Percentiles rank a stretch among this genome's conserved stretches.
Conservation (phyloP, 208 protist species). For the Ichthyophonus hoferi region DNA sequence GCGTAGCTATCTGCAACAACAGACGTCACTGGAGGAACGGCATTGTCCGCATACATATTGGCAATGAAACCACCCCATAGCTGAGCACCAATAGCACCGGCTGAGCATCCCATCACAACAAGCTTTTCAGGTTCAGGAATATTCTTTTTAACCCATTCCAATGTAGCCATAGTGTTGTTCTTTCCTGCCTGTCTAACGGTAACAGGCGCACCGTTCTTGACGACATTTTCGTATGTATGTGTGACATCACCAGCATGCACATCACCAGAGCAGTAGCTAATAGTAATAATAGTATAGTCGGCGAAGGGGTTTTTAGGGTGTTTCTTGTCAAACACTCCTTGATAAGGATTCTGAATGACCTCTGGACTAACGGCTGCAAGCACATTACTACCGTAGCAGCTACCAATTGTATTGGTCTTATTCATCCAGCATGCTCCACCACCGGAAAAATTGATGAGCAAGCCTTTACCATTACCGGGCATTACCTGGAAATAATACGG, state of each 20-base stretch:
- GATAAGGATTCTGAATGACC: not conserved
- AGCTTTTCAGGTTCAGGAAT: not conserved
- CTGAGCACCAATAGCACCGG: not conserved
- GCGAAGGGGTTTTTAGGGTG: not conserved
- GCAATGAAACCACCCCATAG: not conserved
- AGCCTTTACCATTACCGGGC: not conserved
- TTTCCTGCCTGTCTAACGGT: not conserved
- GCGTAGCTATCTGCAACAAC: not conserved
- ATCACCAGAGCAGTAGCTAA: not conserved
- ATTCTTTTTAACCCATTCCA: not conserved
- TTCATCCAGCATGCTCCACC: not conserved
- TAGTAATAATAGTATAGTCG: not conserved
- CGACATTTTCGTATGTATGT: not conserved
- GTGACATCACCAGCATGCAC: not conserved
- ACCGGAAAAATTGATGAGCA: not conserved
- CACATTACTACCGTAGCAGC: not conserved
- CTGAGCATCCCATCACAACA: conserved; percentile 1
- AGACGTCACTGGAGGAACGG: not conserved
- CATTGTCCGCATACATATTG: not conserved
- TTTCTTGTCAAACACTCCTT: not conserved
- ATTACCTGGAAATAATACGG: not conserved
- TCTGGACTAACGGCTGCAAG: not conserved
- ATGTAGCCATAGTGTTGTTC: not conserved
- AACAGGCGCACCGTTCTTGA: not conserved
- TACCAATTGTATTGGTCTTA: not conserved